These are phyloP conservation scores for Penicillium sp. DNA, from an alignment of 2,329 filamentous ascomycete genomes.

Conservation along the genomic window DNA sequence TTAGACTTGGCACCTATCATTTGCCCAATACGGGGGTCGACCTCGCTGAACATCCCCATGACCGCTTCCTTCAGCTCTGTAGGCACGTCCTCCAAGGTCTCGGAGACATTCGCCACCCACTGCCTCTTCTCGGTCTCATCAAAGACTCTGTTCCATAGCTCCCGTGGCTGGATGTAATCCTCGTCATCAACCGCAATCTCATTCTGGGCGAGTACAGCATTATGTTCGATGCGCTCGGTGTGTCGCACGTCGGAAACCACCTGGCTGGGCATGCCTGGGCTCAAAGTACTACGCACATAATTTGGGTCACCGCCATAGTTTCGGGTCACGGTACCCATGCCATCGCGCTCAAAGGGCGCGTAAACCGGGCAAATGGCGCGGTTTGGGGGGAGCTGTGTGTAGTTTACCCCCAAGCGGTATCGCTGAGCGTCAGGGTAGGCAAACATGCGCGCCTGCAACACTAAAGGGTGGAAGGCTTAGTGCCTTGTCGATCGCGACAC, in stretches of 20 bases:
- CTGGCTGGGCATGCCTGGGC: constrained; percentile 21
- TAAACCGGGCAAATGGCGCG: constrained; percentile 43
- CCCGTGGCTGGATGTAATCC: constrained; percentile 37
- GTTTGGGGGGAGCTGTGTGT: constrained; percentile 46
- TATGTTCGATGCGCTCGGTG: constrained; percentile 24
- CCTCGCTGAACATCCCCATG: constrained; percentile 17
- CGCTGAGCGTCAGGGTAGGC: constrained; percentile 60
- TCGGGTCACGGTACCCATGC: constrained; percentile 42
- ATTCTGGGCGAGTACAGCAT: constrained; percentile 28
- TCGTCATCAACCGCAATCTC: constrained; percentile 31
- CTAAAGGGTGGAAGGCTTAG: too few relatives aligned
- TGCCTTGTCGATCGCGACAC: background rate
- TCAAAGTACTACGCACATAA: constrained; percentile 48
- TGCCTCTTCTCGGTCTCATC: constrained; percentile 26
- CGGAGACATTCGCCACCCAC: constrained; percentile 29
- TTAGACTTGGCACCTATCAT: constrained; percentile 8
- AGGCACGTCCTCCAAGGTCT: constrained; percentile 29
- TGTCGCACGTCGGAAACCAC: constrained; percentile 26
- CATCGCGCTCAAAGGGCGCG: constrained; percentile 57
- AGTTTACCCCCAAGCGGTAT: constrained; percentile 47
- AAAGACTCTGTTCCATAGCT: constrained; percentile 35
- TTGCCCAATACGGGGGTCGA: constrained; percentile 17
- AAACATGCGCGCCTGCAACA: constrained; percentile 62
- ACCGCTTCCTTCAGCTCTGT: constrained; percentile 21
- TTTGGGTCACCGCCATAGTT: constrained; percentile 66